phyloP scores from a whole-genome alignment of 140 eudicot species.

The Eryngium alpinum region DNA sequence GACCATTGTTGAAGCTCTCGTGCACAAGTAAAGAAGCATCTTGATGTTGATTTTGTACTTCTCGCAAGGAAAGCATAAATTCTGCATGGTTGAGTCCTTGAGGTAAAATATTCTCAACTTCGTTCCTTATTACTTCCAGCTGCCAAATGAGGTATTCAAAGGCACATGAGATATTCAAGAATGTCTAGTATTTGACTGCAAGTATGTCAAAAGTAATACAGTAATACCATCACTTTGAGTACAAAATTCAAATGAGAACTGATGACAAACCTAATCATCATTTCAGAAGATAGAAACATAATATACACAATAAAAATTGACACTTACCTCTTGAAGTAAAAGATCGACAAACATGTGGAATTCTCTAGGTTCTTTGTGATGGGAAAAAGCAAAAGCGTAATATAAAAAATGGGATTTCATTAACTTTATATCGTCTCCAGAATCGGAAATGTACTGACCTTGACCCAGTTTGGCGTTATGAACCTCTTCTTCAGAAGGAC shows the following conservation, averaged over 20 bases:
- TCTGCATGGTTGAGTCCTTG: slow-evolving; percentile 51
- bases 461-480: slow-evolving; percentile 87
- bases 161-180: background rate
- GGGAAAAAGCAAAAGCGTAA: background rate
- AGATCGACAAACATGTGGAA: slow-evolving; percentile 97
- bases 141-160: slow-evolving; percentile 21
- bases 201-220: background rate
- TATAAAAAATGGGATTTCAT: background rate
- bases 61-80: no score
- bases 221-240: background rate
- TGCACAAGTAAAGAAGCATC: no score
- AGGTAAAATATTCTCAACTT: slow-evolving; percentile 78
- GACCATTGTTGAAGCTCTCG: no score
- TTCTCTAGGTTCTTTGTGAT: slow-evolving; percentile 99
- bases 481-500: slow-evolving; percentile 82
- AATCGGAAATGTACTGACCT: slow-evolving; percentile 49
- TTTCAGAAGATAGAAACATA: no score
- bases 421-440: background rate
- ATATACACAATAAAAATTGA: background rate
- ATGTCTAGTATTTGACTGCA: background rate
- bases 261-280: background rate
- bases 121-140: slow-evolving; percentile 53
- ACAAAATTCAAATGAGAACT: background rate
- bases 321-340: slow-evolving; percentile 81
- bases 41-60: no score